Evolutionary conservation across 169 alveolate genomes (phyloP).

Genomic region (Eimeria maxima): DNA sequence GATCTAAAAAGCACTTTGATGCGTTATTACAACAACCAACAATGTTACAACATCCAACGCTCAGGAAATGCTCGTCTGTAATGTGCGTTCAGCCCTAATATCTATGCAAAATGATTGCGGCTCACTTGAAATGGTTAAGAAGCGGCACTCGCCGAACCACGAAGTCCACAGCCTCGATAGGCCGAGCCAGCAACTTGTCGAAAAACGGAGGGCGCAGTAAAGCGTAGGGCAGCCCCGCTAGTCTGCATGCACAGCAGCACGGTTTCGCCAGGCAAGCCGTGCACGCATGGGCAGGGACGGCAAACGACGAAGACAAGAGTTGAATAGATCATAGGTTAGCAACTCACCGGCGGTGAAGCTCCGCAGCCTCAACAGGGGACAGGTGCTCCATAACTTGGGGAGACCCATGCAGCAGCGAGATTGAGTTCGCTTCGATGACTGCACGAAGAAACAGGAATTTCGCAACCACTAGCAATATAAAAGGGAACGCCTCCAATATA

Average conservation of each 20-base stretch:
- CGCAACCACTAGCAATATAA: not conserved
- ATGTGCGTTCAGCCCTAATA: not conserved
- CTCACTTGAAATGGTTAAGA: slow-evolving; percentile 73
- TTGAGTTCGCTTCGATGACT: slow-evolving; percentile 68
- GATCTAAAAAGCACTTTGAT: not conserved
- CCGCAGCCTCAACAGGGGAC: slow-evolving; percentile 78
- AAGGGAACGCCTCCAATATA: not conserved
- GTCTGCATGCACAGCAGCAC: slow-evolving; percentile 48
- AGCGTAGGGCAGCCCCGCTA: slow-evolving; percentile 65
- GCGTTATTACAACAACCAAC: not conserved
- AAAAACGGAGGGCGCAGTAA: slow-evolving; percentile 64
- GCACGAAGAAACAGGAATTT: not conserved
- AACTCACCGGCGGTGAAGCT: slow-evolving; percentile 72
- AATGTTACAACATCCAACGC: not conserved
- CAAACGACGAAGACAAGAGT: not conserved
- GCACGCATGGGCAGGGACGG: not conserved
- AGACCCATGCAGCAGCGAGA: slow-evolving; percentile 58
- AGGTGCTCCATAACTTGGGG: slow-evolving; percentile 75
- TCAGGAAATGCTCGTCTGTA: not conserved
- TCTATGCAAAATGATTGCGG: not conserved
- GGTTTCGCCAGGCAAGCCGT: not conserved
- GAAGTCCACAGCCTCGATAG: slow-evolving; percentile 65
- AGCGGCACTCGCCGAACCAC: slow-evolving; percentile 77
- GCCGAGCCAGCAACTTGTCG: slow-evolving; percentile 78
- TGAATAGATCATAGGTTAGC: not conserved